Conservation (phyloP, 2,329 filamentous ascomycete species). For the Diaporthe humulicola region DNA sequence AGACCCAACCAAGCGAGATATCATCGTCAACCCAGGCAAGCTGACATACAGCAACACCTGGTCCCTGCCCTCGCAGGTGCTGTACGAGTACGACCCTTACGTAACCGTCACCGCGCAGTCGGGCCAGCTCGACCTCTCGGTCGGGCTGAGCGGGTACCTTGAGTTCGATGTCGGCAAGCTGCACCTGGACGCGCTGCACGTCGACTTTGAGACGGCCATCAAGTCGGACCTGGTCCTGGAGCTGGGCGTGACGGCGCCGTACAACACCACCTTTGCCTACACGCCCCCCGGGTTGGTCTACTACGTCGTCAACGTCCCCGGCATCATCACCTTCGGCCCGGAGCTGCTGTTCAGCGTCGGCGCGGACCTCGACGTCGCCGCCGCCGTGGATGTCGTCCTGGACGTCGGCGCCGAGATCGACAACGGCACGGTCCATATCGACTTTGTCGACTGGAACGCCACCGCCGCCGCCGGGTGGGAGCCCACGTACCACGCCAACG, state of each 20-base stretch:
- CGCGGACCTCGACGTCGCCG: conserved; percentile 52
- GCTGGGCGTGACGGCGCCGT: conserved; percentile 50
- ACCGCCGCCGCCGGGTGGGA: conserved; percentile 41
- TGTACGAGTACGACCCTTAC: conserved; percentile 43
- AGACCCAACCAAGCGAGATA: conserved; percentile 11
- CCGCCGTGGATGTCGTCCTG: conserved; percentile 43
- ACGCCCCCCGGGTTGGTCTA: conserved; percentile 53
- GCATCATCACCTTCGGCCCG: conserved; percentile 50
- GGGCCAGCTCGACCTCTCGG: conserved; percentile 51
- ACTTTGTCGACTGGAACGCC: conserved; percentile 45
- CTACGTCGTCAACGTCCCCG: conserved; percentile 54
- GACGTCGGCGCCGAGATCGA: conserved; percentile 42
- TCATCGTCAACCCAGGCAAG: conserved; percentile 20
- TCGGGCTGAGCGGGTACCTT: conserved; percentile 58
- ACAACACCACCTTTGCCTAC: conserved; percentile 52
- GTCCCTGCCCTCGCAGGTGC: conserved; percentile 24
- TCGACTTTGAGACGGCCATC: conserved; percentile 57
- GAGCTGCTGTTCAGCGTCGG: conserved; percentile 54
- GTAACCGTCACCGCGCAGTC: conserved; percentile 52
- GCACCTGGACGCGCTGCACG: conserved; percentile 53
- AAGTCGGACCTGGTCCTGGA: conserved; percentile 53
- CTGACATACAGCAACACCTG: conserved; percentile 24
- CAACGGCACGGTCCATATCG: conserved; percentile 46
- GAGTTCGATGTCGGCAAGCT: conserved; percentile 54
- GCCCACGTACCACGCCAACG: conserved; percentile 40